These are phyloP conservation scores for Kondoa malvinella DNA, from an alignment of 768 basidiomycete genomes.

Conservation along the genomic window DNA sequence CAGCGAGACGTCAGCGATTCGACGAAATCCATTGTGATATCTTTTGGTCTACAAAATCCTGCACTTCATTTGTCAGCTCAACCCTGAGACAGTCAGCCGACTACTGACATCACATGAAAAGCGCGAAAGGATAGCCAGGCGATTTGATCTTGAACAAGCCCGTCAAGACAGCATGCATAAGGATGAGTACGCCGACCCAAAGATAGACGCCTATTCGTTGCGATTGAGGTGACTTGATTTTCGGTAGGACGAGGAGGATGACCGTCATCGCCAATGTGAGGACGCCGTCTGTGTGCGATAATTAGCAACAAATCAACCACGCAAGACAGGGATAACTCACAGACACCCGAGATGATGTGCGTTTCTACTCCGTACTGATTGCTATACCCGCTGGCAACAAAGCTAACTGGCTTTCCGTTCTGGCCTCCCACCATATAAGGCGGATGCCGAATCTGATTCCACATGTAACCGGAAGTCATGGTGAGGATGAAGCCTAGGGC, in stretches of 20 bases:
- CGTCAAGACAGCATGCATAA: slow-evolving; percentile 71
- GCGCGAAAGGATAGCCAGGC: slow-evolving; percentile 29
- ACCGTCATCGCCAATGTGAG: slow-evolving; percentile 64
- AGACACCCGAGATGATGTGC: slow-evolving; percentile 65
- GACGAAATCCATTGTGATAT: too few species aligned
- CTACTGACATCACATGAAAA: not conserved
- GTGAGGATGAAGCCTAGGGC: slow-evolving; percentile 44
- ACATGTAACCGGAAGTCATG: slow-evolving; percentile 94
- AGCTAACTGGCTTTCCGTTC: slow-evolving; percentile 34
- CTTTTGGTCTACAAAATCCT: too few species aligned
- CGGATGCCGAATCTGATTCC: slow-evolving; percentile 67
- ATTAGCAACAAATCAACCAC: not conserved
- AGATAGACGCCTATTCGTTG: slow-evolving; percentile 79
- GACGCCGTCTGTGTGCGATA: slow-evolving; percentile 50
- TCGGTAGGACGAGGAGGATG: slow-evolving; percentile 50
- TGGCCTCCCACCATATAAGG: slow-evolving; percentile 48
- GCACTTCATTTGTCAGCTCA: too few species aligned
- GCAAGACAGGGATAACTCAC: slow-evolving; percentile 39
- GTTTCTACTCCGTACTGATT: slow-evolving; percentile 87
- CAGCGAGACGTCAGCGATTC: too few species aligned
- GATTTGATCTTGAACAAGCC: slow-evolving; percentile 84
- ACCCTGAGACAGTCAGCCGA: too few species aligned
- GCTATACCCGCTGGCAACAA: slow-evolving; percentile 76
- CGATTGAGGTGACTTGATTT: slow-evolving; percentile 45
- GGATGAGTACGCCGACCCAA: slow-evolving; percentile 63